Evolutionary conservation across 208 protist genomes (phyloP), one percentile per base, ranked within the genome.

Genomic region (Leishmania braziliensis): DNA sequence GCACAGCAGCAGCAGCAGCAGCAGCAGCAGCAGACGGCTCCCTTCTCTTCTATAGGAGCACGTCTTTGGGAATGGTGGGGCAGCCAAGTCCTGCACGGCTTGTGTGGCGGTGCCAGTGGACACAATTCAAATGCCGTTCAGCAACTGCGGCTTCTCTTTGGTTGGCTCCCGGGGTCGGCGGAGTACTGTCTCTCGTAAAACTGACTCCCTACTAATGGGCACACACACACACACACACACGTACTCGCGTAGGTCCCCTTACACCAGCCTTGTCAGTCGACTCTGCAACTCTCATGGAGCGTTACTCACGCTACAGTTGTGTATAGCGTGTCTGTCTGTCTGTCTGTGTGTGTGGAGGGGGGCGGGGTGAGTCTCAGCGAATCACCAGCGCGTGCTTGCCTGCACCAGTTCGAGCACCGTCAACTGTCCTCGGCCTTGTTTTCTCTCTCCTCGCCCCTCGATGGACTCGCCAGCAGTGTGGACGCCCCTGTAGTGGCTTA

Each of bases 61-160:
- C 82, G 77, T 36, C 53, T 85, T 65, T 70, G 46, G 51, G 77
- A 78, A 23, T 85, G 82, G 82, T 85, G 82, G 82, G n/a, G 29
- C 23, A 78, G 62, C 29, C 82, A 85, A 60, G 77, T 85, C 50
- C 33, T 85, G 70, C 70, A 75, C 33, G 82, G 66, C 5, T 33
- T 85, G 70, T 80, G 82, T 58, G 82, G 82, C 50, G 16, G 54
- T 16, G 36, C 69, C 50, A 48, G 56, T 46, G n/a, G 73, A 68
- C 48, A 79, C 65, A 54, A 29, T 58, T 9, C 48, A 80, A 39
- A 43, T 43, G 77, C 76, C 5, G 51, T 63, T 54, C 71, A 74
- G 71, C 82, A 78, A 68, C 66, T 85, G 48, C 82, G 60, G 14
- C 26, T 50, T 48, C n/a, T 85, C 48, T 78, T 85, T 29, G 39